phyloP scores from a whole-genome alignment of 192 early-diverging fungal species.

The Piromyces sp. region DNA sequence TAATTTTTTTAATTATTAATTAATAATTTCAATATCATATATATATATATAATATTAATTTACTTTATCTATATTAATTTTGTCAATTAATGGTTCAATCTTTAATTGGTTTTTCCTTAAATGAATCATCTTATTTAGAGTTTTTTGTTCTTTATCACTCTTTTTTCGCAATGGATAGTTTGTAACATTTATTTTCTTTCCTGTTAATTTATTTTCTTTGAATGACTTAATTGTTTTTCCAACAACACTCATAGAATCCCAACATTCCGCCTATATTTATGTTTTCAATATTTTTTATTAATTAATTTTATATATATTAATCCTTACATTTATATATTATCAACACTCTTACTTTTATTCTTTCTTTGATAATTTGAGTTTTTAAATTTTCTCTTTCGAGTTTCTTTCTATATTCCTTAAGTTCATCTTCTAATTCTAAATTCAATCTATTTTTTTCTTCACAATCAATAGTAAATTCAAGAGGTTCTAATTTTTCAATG shows the following conservation, averaged over 20 bases:
- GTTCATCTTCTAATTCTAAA: background rate
- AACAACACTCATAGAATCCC: slow-evolving; percentile 5
- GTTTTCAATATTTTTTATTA: background rate
- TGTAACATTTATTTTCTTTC: background rate
- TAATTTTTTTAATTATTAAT: background rate
- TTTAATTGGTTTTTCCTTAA: background rate
- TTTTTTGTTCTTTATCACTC: background rate
- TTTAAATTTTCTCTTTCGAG: background rate
- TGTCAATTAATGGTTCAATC: background rate
- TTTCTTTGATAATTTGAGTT: background rate
- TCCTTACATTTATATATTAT: background rate
- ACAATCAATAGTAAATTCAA: background rate
- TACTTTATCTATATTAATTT: background rate
- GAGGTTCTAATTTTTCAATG: background rate
- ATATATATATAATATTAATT: too few species aligned
- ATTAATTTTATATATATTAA: too few species aligned
- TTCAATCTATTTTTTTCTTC: background rate
- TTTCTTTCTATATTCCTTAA: background rate
- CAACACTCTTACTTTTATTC: background rate
- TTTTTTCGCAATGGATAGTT: slow-evolving; percentile 1
- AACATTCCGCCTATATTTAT: background rate
- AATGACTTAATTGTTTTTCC: slow-evolving; percentile 2
- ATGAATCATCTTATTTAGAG: background rate
- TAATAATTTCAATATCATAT: too few species aligned
- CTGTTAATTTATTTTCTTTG: background rate